Percentiles rank a stretch among this genome's conserved stretches.
These are phyloP conservation scores for Trichophyton rubrum DNA, from an alignment of 2,329 filamentous ascomycete species.

Conservation along the genomic window DNA sequence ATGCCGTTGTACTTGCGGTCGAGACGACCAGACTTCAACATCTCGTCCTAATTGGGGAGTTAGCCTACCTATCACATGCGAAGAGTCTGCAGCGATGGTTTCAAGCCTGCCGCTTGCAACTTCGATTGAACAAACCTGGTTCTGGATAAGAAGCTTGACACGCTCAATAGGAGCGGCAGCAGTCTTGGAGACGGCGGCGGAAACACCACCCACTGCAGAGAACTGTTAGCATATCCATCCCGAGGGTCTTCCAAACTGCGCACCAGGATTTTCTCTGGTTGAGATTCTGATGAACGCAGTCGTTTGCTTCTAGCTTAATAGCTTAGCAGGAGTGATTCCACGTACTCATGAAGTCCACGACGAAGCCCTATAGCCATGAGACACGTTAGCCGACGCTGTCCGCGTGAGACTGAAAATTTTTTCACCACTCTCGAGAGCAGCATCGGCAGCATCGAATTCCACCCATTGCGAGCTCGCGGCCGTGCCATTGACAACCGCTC, in stretches of 20 bases:
- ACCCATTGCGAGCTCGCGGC: slow-evolving; percentile 6
- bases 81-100: not conserved
- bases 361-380: slow-evolving; percentile 56
- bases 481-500: not conserved
- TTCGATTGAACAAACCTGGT: slow-evolving; percentile 59
- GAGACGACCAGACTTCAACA: slow-evolving; percentile 97
- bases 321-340: slow-evolving; percentile 24
- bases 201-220: slow-evolving; percentile 91
- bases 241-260: not conserved
- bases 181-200: slow-evolving; percentile 99
- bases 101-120: not conserved
- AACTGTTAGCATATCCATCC: slow-evolving; percentile 6
- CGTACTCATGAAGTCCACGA: slow-evolving; percentile 98
- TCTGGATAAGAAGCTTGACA: slow-evolving; percentile 99
- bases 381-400: slow-evolving; percentile 20
- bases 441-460: slow-evolving; percentile 2
- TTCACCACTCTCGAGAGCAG: slow-evolving; percentile 3
- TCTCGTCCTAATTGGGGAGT: slow-evolving; percentile 68
- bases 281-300: not conserved
- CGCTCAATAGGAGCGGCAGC: slow-evolving; percentile 99
- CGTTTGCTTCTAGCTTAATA: not conserved
- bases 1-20: slow-evolving; percentile 95
- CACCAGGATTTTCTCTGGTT: not conserved
- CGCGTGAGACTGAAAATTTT: not conserved
- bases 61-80: not conserved